Evolutionary conservation across 129 eudicot genomes (phyloP), one percentile per base, ranked within the genome.

Genomic region (Arctium minus): DNA sequence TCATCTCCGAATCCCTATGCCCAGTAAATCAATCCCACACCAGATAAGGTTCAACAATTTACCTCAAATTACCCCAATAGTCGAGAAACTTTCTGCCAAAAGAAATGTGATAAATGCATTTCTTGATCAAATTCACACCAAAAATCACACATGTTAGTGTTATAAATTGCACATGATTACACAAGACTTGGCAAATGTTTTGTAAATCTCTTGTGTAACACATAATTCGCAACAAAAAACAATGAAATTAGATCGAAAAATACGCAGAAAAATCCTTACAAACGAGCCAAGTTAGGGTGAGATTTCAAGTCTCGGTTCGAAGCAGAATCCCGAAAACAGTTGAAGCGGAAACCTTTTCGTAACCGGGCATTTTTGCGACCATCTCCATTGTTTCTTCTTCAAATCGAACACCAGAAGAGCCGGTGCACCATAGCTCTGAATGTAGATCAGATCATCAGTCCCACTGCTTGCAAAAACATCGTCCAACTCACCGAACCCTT

Each of bases 391-490:
- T 53, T 75, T 92, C 86, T 56, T 88, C 33, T 84, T 90, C 79
- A 92, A 67, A 73, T 96, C 92, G 1, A 89, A 96, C 44, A 93
- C 88, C 85, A 93, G 88, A 79, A 96, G 94, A 12, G 94, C 88
- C 4, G 99, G 98, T 2, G 97, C 96, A 46, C 99, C 99, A 39
- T 91, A 96, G 53, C 99, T 96, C 83, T 96, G 99, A 60, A 96
- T 96, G 81, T 92, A 96, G 39, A 96, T 83, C 79, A 96, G 83
- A 10, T 90, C 97, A 67, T 89, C 97, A 0, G 96, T 90, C 48
- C 99, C 99, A 44, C 99, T 93, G 70, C 99, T 90, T 2, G 98
- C 94, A 85, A 93, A 96, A 77, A 96, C 99, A 86, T 96, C 99
- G 77, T 96, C 99, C 48, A 96, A 82, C 85, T 96, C 99, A 1